A percentile compares a stretch with the other conserved stretches of the same genome.
Evolutionary conservation across 2,329 filamentous ascomycete genomes (phyloP).

Genomic region (Trichoderma koningii): DNA sequence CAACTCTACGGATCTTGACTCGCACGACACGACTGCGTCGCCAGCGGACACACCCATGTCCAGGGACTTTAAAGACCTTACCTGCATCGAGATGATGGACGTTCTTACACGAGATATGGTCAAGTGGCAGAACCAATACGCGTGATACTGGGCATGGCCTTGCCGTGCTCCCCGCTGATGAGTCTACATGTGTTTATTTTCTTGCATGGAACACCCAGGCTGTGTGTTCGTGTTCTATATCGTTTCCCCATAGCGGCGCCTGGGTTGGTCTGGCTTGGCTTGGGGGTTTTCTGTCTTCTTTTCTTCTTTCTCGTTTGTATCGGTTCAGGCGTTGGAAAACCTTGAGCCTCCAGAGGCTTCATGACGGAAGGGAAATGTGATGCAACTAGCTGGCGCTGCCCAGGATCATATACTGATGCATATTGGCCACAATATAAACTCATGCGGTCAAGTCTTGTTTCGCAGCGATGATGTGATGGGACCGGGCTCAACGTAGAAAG

Average conservation of each 20-base stretch:
- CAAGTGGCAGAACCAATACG: conserved; percentile 79
- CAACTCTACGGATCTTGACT: conserved; percentile 38
- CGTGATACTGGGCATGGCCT: conserved; percentile 34
- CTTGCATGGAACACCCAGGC: background rate
- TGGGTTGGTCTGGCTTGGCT: background rate
- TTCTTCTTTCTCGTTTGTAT: background rate
- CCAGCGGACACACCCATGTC: conserved; percentile 28
- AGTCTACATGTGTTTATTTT: background rate
- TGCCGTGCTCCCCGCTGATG: background rate
- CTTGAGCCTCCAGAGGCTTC: background rate
- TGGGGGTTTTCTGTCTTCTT: background rate
- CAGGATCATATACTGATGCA: background rate
- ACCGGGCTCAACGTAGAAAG: background rate
- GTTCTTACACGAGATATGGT: conserved; percentile 76
- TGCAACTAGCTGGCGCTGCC: background rate
- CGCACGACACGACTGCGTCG: conserved; percentile 28
- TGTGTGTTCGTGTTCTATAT: background rate
- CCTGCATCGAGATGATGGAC: conserved; percentile 89
- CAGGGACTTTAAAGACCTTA: conserved; percentile 72
- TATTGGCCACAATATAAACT: no score
- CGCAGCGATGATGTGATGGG: background rate
- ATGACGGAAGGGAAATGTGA: background rate
- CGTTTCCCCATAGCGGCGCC: background rate
- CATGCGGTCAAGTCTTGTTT: background rate
- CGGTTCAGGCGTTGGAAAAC: no score